Evolutionary conservation across 345 rosid species (phyloP), one percentile per base, ranked within the genome.

Genomic region (Syzygium aqueum): DNA sequence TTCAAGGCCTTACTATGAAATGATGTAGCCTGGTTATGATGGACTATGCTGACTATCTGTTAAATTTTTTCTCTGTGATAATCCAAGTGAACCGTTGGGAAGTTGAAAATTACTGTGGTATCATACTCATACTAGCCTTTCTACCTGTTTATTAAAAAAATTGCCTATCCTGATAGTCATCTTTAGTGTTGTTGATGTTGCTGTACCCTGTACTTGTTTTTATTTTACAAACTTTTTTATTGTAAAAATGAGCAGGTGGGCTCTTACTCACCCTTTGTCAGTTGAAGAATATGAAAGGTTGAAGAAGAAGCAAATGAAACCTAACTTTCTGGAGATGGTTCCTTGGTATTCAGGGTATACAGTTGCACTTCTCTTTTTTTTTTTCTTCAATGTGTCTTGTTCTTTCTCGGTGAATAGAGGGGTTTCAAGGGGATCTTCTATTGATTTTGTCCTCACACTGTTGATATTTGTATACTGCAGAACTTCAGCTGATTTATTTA

Each of bases 261-360:
- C 99, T 90, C 96, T 96, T 89, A 94, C 98, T 87, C 99, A 97
- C 87, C 99, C 99, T 73, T 89, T 93, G 87, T 92, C 98, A 25
- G 96, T 96, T 63, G 94, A 95, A 87, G 98, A 96, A 87, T 90
- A 91, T 86, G 95, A 96, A 89, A 94, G 94, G 89, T 85, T 91
- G 91, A 96, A 96, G 96, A 93, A 92, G 90, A 92, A 93, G 92
- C 99, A 97, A 89, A 88, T 94, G 95, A 97, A 93, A 91, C 99
- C 99, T 59, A 94, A 95, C 90, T 97, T 97, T 91, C 91, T 97
- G 91, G 99, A 97, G 89, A 97, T 96, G 99, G 99, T 97, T 91
- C 99, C 99, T 86, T 97, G 99, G 99, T 97, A 96, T 93, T 96
- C 99, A 87, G 99, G 99, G 99, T 97, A 97, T 80, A 65, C 87